phyloP scores from a whole-genome alignment of 768 basidiomycete genomes.

The Russula vinacea region DNA sequence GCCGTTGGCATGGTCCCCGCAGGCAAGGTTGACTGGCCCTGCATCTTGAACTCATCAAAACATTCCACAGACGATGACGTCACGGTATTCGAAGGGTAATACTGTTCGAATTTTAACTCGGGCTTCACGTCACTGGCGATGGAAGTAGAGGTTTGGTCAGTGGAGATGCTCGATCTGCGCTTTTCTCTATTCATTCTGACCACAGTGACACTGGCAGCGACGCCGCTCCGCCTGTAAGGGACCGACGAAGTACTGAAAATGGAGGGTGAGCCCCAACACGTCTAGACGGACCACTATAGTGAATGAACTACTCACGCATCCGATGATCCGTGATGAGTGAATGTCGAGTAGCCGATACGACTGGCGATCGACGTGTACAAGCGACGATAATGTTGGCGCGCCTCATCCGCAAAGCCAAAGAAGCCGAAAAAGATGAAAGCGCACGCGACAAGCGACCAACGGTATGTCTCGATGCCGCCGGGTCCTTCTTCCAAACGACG shows the following conservation, averaged over 20 bases:
- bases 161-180: no score
- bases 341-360: no score
- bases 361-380: no score
- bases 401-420: no score
- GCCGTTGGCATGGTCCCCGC: background rate
- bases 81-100: conserved; percentile 2
- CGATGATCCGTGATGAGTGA: no score
- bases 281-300: background rate
- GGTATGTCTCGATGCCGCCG: no score
- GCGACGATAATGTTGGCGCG: no score
- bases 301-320: background rate
- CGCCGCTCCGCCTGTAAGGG: conserved; percentile 1
- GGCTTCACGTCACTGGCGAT: background rate
- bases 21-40: background rate
- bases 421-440: no score
- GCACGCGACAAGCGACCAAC: no score
- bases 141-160: background rate
- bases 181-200: no score
- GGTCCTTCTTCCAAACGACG: no score
- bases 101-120: conserved; percentile 4
- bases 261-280: background rate
- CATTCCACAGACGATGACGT: conserved; percentile 14
- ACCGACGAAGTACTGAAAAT: conserved; percentile 5
- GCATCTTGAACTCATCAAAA: background rate
- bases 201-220: conserved; percentile 13